Evolutionary conservation across 1,284 basidiomycete genomes (phyloP).

Genomic region (Athelia sp.): DNA sequence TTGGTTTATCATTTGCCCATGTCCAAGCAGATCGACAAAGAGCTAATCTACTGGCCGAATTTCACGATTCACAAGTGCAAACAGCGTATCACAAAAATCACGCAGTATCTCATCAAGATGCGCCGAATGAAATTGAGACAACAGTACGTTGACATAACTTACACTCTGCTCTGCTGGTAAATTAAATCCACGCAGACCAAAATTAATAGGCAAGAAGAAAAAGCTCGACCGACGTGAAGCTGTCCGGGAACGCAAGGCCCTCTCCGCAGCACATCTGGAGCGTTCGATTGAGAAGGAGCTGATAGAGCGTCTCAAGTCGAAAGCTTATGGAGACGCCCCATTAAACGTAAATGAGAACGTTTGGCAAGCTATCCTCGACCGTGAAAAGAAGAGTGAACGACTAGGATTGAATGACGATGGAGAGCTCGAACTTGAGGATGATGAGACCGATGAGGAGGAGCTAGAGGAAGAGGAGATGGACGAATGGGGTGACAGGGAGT

Average conservation of each 20-base stretch:
- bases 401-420: conserved; percentile 44
- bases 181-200: conserved; percentile 56
- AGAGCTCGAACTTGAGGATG: conserved; percentile 41
- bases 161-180: background rate
- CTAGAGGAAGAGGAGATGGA: conserved; percentile 59
- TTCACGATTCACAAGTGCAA: conserved; percentile 99
- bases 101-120: conserved; percentile 99
- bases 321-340: conserved; percentile 96
- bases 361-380: conserved; percentile 87
- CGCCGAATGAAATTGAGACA: conserved; percentile 84
- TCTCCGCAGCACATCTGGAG: conserved; percentile 92
- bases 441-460: conserved; percentile 50
- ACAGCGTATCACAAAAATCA: conserved; percentile 98
- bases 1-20: background rate
- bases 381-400: conserved; percentile 58
- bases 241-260: conserved; percentile 91
- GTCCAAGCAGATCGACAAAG: conserved; percentile 79
- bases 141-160: conserved; percentile 55
- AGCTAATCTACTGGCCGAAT: conserved; percentile 96
- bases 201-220: conserved; percentile 94
- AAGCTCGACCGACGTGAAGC: conserved; percentile 95
- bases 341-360: conserved; percentile 98
- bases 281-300: conserved; percentile 95
- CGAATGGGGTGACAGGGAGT: conserved; percentile 71
- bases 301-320: conserved; percentile 90